Evolutionary conservation across 1,284 basidiomycete genomes (phyloP), one percentile per base, ranked within the genome.

Genomic region (Tremellales sp.): DNA sequence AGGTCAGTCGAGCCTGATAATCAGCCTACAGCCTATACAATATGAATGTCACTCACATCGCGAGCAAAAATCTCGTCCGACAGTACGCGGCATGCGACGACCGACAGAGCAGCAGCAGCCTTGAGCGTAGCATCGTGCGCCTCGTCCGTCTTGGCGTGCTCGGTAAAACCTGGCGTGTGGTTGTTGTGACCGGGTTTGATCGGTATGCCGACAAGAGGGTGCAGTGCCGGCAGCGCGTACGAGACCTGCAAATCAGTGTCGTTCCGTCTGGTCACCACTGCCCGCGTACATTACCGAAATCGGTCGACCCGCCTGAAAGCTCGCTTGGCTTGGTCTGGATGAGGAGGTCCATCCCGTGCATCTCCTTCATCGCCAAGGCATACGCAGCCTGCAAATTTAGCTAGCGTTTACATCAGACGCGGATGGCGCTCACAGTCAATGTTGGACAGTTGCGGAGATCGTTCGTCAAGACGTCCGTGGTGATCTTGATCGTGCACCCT

Each of bases 401-500:
- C 17, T 33, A 10, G 43, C 42, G 33, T 39, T 41, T 8, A 39
- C 47, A 21, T 48, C 40, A 36, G 37, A 52, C 40, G 37, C 11
- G 5, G 22, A 33, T 12, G 24, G 26, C 46, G 48, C 52, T 54
- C 46, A 57, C 57, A 3, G 51, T 47, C 11, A 63, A 40, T 11
- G 51, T 47, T 13, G 44, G 40, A 40, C 53, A 52, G 51, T 64
- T 60, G 41, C 78, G 76, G 35, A 87, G 66, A 40, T 87, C 84
- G 54, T 76, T 77, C 58, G 80, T 80, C 21, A 78, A 58, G 12
- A 53, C 53, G 25, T 68, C 67, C 17, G 65, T 54, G 3, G 75
- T 73, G 46, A 84, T 68, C 41, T 81, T 77, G 46, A 83, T 75
- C 43, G 72, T 77, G 67, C 87, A 89, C 2, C 80, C 81, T 3